Base-by-base conservation (phyloP, 257 asterid species). In the Penstemon eatonii region DNA sequence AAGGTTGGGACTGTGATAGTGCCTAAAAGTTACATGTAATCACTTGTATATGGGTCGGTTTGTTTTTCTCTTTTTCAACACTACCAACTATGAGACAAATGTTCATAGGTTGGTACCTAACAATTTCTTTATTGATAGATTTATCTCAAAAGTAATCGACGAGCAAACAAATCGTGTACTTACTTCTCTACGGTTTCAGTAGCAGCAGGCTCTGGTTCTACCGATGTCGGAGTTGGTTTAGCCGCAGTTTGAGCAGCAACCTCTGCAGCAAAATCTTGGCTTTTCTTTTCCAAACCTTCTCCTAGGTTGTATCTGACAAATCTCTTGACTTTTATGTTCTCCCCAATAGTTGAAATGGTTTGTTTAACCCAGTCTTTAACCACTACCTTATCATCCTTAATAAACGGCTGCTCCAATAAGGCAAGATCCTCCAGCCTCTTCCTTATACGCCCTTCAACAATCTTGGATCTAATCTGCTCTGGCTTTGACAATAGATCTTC, bases 361-460 rank as follows among this genome's bases (percentile, higher is more conserved):
- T 89, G 95, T 81, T 94, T 94, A 78, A 94, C 96, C 90, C 86
- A 91, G 63, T 94, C 99, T 80, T 87, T 94, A 62, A 94, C 93
- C 57, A 76, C 81, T 40, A 87, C 67, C 78, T 94, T 94, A 83
- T 94, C 99, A 60, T 91, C 83, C 79, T 91, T 94, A 67, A 94
- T 91, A 78, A 84, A 94, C 42, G 99, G 96, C 83, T 94, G 98
- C 66, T 91, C 98, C 75, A 91, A 70, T 56, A 94, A 77, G 9
- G 96, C 91, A 51, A 89, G 82, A 40, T 94, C 98, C 68, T 83
- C 95, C 54, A 94, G 83, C 81, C 96, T 82, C 89, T 94, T 94
- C 80, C 72, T 81, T 68, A 91, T 84, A 65, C 99, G 89, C 42
- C 99, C 97, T 47, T 91, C 98, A 49, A 94, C 96, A 37, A 94